phyloP scores from a whole-genome alignment of 805 yeast genomes.

The Candida mattraensis region DNA sequence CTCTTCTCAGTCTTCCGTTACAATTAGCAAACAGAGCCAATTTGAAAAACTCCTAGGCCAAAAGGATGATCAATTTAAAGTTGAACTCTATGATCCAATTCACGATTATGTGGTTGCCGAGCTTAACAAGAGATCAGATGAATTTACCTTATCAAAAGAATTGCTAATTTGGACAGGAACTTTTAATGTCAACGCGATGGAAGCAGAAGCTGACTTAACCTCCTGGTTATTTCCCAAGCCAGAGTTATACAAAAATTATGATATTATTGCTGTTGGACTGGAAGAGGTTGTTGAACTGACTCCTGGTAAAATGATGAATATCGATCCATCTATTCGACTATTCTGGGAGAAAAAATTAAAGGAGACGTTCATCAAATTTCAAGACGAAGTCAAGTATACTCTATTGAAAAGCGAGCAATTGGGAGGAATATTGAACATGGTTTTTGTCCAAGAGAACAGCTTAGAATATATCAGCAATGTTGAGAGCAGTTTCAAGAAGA shows the following conservation, averaged over 20 bases:
- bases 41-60: slow-evolving; percentile 50
- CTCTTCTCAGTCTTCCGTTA: slow-evolving; percentile 20
- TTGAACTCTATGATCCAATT: slow-evolving; percentile 50
- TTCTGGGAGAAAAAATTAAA: slow-evolving; percentile 69
- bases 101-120: slow-evolving; percentile 51
- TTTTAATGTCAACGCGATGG: slow-evolving; percentile 55
- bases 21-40: slow-evolving; percentile 28
- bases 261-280: slow-evolving; percentile 77
- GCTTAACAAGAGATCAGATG: slow-evolving; percentile 38
- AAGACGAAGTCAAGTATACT: slow-evolving; percentile 35
- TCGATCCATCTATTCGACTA: slow-evolving; percentile 60
- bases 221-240: slow-evolving; percentile 47
- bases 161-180: slow-evolving; percentile 49
- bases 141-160: slow-evolving; percentile 42
- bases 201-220: slow-evolving; percentile 41
- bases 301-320: slow-evolving; percentile 78
- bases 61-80: slow-evolving; percentile 43
- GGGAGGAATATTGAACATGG: slow-evolving; percentile 77
- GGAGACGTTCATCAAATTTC: slow-evolving; percentile 39
- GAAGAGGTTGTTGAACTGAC: slow-evolving; percentile 88
- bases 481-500: slow-evolving; percentile 76
- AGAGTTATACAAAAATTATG: slow-evolving; percentile 46
- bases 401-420: slow-evolving; percentile 75
- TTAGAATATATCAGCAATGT: slow-evolving; percentile 55
- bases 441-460: slow-evolving; percentile 61